phyloP scores from a whole-genome alignment of 495 filamentous ascomycete species.

The Jackrogersella minutella region DNA sequence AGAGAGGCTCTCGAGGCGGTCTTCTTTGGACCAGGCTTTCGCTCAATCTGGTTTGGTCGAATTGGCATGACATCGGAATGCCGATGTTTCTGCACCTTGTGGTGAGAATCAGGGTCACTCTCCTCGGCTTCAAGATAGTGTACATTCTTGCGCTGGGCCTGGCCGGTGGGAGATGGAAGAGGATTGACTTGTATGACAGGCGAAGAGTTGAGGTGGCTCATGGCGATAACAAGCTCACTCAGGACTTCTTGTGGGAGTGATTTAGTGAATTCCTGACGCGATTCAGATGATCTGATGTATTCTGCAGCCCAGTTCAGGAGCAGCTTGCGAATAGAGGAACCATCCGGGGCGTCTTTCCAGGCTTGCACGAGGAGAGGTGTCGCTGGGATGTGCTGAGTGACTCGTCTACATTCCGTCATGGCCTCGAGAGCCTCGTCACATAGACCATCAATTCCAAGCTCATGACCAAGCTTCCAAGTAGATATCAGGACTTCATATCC shows the following conservation, averaged over 20 bases:
- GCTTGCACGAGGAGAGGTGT: slow-evolving; percentile 61
- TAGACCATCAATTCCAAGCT: slow-evolving; percentile 60
- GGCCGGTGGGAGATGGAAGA: slow-evolving; percentile 26
- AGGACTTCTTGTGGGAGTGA: slow-evolving; percentile 63
- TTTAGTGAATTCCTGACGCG: slow-evolving; percentile 58
- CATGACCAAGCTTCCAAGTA: slow-evolving; percentile 60
- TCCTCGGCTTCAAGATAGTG: slow-evolving; percentile 49
- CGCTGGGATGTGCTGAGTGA: slow-evolving; percentile 59
- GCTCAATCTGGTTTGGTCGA: slow-evolving; percentile 19
- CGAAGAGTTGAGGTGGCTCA: slow-evolving; percentile 55
- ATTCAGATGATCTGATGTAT: slow-evolving; percentile 60
- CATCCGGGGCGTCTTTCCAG: slow-evolving; percentile 63
- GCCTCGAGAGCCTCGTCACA: slow-evolving; percentile 59
- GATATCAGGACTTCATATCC: slow-evolving; percentile 59
- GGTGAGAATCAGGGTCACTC: slow-evolving; percentile 38
- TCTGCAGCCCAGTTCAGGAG: slow-evolving; percentile 65
- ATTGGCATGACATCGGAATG: slow-evolving; percentile 46
- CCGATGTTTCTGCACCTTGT: slow-evolving; percentile 49
- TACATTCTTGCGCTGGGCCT: slow-evolving; percentile 47
- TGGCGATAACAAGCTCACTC: slow-evolving; percentile 63
- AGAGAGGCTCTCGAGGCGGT: slow-evolving; percentile 34
- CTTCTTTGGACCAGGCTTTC: slow-evolving; percentile 40
- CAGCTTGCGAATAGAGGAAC: slow-evolving; percentile 60
- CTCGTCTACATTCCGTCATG: slow-evolving; percentile 58
- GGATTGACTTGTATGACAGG: slow-evolving; percentile 42